Percentiles rank a stretch among this genome's conserved stretches.
phyloP scores from a whole-genome alignment of 1,284 basidiomycete genomes.

The Boletellus dicymbophilus region DNA sequence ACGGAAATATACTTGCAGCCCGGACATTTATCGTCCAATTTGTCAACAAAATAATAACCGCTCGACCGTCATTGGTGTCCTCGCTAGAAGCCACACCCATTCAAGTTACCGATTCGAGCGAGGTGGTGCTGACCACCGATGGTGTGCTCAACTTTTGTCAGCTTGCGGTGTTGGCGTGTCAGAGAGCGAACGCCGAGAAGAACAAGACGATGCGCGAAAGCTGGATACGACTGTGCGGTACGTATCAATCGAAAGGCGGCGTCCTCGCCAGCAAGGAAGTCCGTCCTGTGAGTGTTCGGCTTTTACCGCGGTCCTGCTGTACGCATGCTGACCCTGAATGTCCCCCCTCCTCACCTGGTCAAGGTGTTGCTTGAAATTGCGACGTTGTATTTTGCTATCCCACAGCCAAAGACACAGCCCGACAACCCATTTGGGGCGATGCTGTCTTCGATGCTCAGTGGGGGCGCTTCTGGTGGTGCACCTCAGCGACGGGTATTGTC shows the following conservation, averaged over 20 bases:
- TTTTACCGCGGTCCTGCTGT: too few species aligned
- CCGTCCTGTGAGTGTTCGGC: slow-evolving; percentile 64
- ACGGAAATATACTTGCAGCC: slow-evolving; percentile 86
- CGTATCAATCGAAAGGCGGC: slow-evolving; percentile 72
- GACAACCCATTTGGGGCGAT: slow-evolving; percentile 84
- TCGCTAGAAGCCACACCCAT: slow-evolving; percentile 45
- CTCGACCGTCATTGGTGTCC: slow-evolving; percentile 39
- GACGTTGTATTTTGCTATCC: slow-evolving; percentile 80
- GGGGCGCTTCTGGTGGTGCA: slow-evolving; percentile 45
- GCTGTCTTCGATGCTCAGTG: slow-evolving; percentile 81
- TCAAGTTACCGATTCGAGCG: slow-evolving; percentile 48
- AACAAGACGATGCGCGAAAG: slow-evolving; percentile 74
- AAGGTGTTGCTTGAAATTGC: slow-evolving; percentile 56
- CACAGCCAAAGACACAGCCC: slow-evolving; percentile 65
- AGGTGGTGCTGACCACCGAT: slow-evolving; percentile 74
- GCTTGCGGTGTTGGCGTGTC: slow-evolving; percentile 81
- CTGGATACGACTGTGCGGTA: slow-evolving; percentile 82
- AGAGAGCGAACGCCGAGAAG: slow-evolving; percentile 77
- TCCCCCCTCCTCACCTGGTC: not conserved
- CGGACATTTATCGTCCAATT: slow-evolving; percentile 82
- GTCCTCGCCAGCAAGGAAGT: slow-evolving; percentile 67
- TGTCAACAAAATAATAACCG: slow-evolving; percentile 56
- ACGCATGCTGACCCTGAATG: too few species aligned
- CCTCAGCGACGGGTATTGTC: slow-evolving; percentile 43
- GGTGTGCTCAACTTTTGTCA: slow-evolving; percentile 84